A percentile compares a stretch with the other conserved stretches of the same genome.
Evolutionary conservation across 2,329 filamentous ascomycete genomes (phyloP).

Genomic region (Fusarium sp.): DNA sequence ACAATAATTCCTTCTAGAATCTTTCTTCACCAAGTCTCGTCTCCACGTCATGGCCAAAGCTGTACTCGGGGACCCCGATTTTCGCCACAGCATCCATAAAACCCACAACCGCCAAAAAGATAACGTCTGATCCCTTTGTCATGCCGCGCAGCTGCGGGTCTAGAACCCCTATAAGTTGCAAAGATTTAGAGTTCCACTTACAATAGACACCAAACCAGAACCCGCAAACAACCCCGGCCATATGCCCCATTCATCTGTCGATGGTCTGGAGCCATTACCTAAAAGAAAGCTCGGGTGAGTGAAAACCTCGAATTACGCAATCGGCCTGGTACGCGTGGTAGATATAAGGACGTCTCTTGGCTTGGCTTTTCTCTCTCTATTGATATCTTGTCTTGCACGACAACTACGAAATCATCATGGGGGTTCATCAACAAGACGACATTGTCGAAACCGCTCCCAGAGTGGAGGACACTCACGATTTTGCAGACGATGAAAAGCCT

Average conservation of each 20-base stretch:
- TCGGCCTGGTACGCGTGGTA: slow-evolving; percentile 1
- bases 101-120: not conserved
- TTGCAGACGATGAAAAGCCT: slow-evolving; percentile 23
- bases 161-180: not conserved
- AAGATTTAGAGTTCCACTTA: slow-evolving; percentile 13
- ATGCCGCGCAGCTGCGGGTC: not conserved
- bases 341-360: not conserved
- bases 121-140: not conserved
- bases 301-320: slow-evolving; percentile 43
- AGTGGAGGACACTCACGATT: not conserved
- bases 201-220: slow-evolving; percentile 1
- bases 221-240: slow-evolving; percentile 4
- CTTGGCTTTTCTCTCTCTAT: not conserved
- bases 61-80: not conserved
- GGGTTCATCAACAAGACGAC: slow-evolving; percentile 2
- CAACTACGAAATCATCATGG: too few species aligned
- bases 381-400: not conserved
- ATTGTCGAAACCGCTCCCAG: slow-evolving; percentile 22
- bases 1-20: not conserved
- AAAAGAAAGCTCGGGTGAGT: slow-evolving; percentile 10
- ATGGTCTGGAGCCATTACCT: slow-evolving; percentile 10
- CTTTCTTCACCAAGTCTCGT: not conserved
- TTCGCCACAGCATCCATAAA: not conserved
- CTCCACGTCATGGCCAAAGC: not conserved
- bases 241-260: slow-evolving; percentile 27